Conservation (phyloP, 768 basidiomycete species). For the Dictyophora rubrovolvata region DNA sequence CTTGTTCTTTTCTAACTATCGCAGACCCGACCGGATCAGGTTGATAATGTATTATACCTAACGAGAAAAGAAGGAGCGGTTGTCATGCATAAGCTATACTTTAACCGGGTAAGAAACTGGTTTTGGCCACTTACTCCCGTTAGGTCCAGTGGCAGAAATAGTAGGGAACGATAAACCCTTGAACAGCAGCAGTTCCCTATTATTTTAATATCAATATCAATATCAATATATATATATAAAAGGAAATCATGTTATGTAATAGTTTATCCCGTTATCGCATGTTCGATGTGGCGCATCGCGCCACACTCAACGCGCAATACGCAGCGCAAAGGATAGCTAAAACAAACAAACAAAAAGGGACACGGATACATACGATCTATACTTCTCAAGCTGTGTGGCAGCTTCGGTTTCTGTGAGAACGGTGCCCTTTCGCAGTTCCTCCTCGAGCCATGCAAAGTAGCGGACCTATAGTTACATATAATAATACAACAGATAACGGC, state of each 20-base stretch:
- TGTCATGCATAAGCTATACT: background rate
- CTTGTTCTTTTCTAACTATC: constrained; percentile 65
- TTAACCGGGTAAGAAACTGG: background rate
- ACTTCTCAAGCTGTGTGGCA: constrained; percentile 69
- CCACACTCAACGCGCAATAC: too few relatives aligned
- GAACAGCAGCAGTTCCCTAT: constrained; percentile 68
- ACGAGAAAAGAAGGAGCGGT: background rate
- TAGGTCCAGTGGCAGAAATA: constrained; percentile 87
- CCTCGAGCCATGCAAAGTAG: constrained; percentile 95
- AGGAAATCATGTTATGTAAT: background rate
- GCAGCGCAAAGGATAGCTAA: too few relatives aligned
- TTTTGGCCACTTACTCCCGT: constrained; percentile 54
- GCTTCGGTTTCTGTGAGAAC: constrained; percentile 68
- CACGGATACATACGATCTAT: constrained; percentile 52
- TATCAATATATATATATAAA: background rate
- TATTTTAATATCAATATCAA: background rate
- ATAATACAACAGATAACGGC: background rate
- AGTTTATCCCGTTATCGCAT: background rate
- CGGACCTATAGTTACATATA: constrained; percentile 36
- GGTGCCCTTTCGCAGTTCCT: constrained; percentile 54
- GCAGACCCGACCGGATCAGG: constrained; percentile 69
- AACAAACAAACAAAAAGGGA: background rate
- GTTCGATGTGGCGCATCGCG: too few relatives aligned
- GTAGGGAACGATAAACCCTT: constrained; percentile 85
- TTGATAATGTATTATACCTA: constrained; percentile 89